phyloP scores from a whole-genome alignment of 2,329 filamentous ascomycete species.

The Cladophialophora yegresii region DNA sequence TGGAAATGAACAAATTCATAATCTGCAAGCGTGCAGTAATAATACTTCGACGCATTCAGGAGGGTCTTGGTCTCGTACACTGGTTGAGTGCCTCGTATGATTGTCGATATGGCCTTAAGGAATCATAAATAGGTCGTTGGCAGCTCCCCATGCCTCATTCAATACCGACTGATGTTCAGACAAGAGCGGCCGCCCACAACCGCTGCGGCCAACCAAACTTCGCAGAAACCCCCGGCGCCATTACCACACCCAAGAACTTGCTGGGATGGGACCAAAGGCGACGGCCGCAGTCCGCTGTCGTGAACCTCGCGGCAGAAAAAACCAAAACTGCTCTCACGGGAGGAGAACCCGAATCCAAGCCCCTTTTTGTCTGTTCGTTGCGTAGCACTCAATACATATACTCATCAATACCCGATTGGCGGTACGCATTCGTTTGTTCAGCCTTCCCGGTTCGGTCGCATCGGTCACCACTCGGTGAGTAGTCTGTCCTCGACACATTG shows the following conservation, averaged over 20 bases:
- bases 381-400: neutral
- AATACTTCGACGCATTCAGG: neutral
- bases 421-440: neutral
- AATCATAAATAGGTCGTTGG: constrained; percentile 3
- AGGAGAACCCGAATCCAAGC: constrained; percentile 4
- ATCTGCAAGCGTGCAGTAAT: neutral
- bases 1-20: neutral
- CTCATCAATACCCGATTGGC: neutral
- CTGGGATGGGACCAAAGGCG: neutral
- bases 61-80: constrained; percentile 5
- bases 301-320: constrained; percentile 7
- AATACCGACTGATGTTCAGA: neutral
- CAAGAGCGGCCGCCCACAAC: constrained; percentile 6
- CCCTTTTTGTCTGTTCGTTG: constrained; percentile 10
- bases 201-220: constrained; percentile 2
- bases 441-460: neutral
- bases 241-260: neutral
- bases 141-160: neutral
- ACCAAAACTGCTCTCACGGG: constrained; percentile 8
- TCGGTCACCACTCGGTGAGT: neutral
- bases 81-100: constrained; percentile 6
- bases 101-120: constrained; percentile 2
- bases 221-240: constrained; percentile 6
- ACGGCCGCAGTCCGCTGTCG: neutral
- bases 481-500: neutral